Base-by-base conservation (phyloP, 2,329 filamentous ascomycete species). In the Nemania sp. region DNA sequence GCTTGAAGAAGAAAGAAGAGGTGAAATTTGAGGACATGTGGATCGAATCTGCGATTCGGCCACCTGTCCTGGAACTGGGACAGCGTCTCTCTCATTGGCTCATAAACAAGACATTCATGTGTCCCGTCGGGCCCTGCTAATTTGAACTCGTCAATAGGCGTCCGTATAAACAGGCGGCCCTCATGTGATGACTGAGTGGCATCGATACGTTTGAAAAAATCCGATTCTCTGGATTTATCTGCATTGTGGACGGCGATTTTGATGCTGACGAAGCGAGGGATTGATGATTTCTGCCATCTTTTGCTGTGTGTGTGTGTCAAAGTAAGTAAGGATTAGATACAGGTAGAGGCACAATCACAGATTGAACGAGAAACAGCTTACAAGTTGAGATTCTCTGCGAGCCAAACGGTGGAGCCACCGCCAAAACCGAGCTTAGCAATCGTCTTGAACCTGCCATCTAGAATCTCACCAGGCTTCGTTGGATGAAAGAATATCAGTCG, bases 401-500 rank as follows among this genome's bases (percentile, higher is more conserved):
- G 50, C 50, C 50, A 53, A n/a, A 53, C 50, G 39, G 39, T 53
- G 12, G 50, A 53, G n/a, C 50, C 25, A 15, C 21, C 10, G 21
- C 50, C 50, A 35, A 34, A 45, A 17, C 39, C 39, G n/a, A 53
- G 21, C 37, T 53, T 53, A 20, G 15, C 25, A 18, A 53, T 32
- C 4, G 17, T 45, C 10, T 45, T 40, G 25, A 45, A 53, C 21
- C 50, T 43, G 12, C 40, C 39, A 35, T 53, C 50, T 2, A 53
- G 25, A 34, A 53, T 10, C 15, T 53, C 35, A 12, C 39, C 20
- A 18, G 50, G 50, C 11, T 32, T 20, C 18, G 45, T 47, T 10
- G 45, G 45, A 47, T 47, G 45, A n/a, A 47, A 47, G 3, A 5
- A 13, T 21, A 29, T 9, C n/a, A 47, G 45, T 21, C 21, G 9